Conservation (phyloP, 441 rosid genomes). For the Pelargonium myrrhifolium region DNA sequence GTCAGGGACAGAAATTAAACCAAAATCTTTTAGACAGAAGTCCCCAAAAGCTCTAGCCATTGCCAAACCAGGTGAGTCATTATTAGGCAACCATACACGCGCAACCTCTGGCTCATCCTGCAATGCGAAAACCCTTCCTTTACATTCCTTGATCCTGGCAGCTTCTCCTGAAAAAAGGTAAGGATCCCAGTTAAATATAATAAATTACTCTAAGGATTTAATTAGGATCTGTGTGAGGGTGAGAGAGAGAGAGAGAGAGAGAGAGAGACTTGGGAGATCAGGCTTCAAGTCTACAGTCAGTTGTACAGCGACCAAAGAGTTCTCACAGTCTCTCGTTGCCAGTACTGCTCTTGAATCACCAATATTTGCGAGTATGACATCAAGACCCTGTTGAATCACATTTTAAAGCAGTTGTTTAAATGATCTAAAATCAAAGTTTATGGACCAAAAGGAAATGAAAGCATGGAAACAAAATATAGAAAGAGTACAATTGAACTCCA, state of each 20-base stretch:
- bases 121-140: slow-evolving; percentile 71
- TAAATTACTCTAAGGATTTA: slow-evolving; percentile 5
- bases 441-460: background rate
- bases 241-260: slow-evolving; percentile 19
- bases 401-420: slow-evolving; percentile 17
- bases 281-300: slow-evolving; percentile 72
- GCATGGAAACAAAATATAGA: too few species aligned
- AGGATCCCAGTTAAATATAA: slow-evolving; percentile 10
- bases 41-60: slow-evolving; percentile 80
- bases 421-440: background rate
- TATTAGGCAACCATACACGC: slow-evolving; percentile 75
- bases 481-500: too few species aligned
- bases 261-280: slow-evolving; percentile 53
- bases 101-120: slow-evolving; percentile 82
- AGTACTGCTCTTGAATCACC: slow-evolving; percentile 75
- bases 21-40: slow-evolving; percentile 76
- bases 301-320: slow-evolving; percentile 48
- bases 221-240: background rate
- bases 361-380: slow-evolving; percentile 52
- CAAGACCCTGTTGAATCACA: slow-evolving; percentile 40
- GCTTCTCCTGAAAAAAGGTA: slow-evolving; percentile 46
- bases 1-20: slow-evolving; percentile 63
- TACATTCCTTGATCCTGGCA: slow-evolving; percentile 59
- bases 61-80: slow-evolving; percentile 69
- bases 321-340: slow-evolving; percentile 46